A percentile compares a stretch with the other conserved stretches of the same genome.
phyloP scores from a whole-genome alignment of 2,329 filamentous ascomycete genomes.

The Cryphonectria nitschkei region DNA sequence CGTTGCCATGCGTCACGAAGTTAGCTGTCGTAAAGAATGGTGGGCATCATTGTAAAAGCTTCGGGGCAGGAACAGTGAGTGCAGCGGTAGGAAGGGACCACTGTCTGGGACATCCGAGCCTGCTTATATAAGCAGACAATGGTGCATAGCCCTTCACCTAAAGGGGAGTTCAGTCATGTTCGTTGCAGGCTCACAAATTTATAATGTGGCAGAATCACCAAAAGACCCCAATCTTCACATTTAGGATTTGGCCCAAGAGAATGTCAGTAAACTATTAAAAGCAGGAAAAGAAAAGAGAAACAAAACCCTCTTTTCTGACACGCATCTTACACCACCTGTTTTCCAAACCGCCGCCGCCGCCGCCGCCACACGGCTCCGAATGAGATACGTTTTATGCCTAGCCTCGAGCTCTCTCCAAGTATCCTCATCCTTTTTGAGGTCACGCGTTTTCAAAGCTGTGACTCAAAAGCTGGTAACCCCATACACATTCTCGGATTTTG shows the following conservation, averaged over 20 bases:
- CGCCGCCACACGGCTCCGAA: not conserved
- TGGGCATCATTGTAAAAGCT: not conserved
- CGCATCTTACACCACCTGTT: not conserved
- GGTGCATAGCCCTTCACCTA: not conserved
- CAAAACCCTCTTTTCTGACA: not conserved
- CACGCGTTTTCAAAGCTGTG: not conserved
- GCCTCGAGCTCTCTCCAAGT: not conserved
- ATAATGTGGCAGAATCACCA: not conserved
- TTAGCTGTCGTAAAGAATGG: not conserved
- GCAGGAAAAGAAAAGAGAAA: not conserved
- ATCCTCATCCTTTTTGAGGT: not conserved
- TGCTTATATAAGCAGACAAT: not conserved
- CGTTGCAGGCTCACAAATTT: not conserved
- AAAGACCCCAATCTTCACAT: not conserved
- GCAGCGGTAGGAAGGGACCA: conserved; percentile 1
- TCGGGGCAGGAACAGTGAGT: not conserved
- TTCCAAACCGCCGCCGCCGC: conserved; percentile 36
- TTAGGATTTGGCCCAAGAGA: not conserved
- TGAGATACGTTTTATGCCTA: conserved; percentile 23
- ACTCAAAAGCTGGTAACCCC: not conserved
- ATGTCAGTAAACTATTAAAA: not conserved
- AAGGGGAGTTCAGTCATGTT: not conserved
- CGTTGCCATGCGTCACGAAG: conserved; percentile 15
- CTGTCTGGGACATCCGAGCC: not conserved
- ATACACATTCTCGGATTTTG: not conserved